Percentiles rank a stretch among this genome's conserved stretches.
Evolutionary conservation across 1,284 basidiomycete species (phyloP).

Genomic region (Trametes hirsuta): DNA sequence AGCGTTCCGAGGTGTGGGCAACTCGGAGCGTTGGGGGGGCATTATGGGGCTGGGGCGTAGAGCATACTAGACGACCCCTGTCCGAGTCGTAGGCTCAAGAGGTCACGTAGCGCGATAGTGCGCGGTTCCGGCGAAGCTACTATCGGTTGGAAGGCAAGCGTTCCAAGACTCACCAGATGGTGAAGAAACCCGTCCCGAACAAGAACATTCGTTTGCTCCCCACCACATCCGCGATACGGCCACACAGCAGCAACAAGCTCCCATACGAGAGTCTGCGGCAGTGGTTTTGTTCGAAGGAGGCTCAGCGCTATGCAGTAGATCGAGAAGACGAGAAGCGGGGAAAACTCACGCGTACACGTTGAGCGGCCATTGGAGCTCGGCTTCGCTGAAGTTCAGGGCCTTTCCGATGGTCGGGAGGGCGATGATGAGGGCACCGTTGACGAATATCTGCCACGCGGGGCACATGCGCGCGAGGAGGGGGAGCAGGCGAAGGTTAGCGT

Average conservation of each 20-base stretch:
- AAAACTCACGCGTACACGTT: conserved; percentile 42
- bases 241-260: conserved; percentile 37
- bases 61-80: too few relatives aligned
- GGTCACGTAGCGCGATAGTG: too few relatives aligned
- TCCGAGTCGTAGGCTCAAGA: too few relatives aligned
- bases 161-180: conserved; percentile 28
- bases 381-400: conserved; percentile 39
- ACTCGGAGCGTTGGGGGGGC: background rate
- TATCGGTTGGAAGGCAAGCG: background rate
- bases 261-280: conserved; percentile 36
- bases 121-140: too few relatives aligned
- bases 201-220: conserved; percentile 43
- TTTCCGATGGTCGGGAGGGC: conserved; percentile 46
- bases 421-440: conserved; percentile 45
- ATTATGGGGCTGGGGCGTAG: background rate
- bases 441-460: conserved; percentile 35
- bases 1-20: background rate
- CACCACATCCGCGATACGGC: conserved; percentile 44
- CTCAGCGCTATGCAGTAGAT: background rate
- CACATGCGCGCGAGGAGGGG: background rate
- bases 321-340: background rate
- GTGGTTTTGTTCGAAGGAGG: background rate
- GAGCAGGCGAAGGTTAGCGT: background rate
- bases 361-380: conserved; percentile 47
- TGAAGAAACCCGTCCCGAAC: conserved; percentile 37